phyloP scores from a whole-genome alignment of 169 alveolate genomes.

The Plasmodium blacklocki region DNA sequence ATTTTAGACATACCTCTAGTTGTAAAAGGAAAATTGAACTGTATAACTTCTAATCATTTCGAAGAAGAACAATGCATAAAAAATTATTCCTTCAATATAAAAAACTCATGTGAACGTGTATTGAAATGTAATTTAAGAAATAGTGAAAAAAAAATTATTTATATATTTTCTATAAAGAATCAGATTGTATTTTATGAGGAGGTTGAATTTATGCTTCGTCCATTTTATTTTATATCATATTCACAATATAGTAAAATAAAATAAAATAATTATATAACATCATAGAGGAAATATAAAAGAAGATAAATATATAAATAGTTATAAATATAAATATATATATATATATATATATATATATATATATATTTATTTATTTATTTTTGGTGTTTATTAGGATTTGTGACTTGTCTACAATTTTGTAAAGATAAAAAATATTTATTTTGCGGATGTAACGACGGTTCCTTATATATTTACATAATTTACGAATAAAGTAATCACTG shows the following conservation, averaged over 20 bases:
- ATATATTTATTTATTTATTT: neutral
- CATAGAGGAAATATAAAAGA: no score
- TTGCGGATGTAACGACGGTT: conserved; percentile 8
- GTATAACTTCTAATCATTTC: neutral
- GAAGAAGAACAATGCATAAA: neutral
- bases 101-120: neutral
- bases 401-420: neutral
- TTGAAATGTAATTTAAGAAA: neutral
- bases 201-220: neutral
- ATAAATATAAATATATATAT: no score
- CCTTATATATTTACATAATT: neutral
- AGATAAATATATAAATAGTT: no score
- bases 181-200: conserved; percentile 10
- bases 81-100: neutral
- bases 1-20: conserved; percentile 2
- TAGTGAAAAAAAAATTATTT: neutral
- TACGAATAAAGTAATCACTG: neutral
- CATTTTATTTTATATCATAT: conserved; percentile 13
- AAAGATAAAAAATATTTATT: conserved; percentile 2
- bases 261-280: neutral
- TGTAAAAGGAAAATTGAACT: conserved; percentile 9
- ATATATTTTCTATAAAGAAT: conserved; percentile 11
- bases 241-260: conserved; percentile 1
- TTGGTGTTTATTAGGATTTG: neutral
- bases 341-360: neutral